These are phyloP conservation scores for Gyromitra esculenta DNA, from an alignment of 2,329 filamentous ascomycete species.

Conservation along the genomic window DNA sequence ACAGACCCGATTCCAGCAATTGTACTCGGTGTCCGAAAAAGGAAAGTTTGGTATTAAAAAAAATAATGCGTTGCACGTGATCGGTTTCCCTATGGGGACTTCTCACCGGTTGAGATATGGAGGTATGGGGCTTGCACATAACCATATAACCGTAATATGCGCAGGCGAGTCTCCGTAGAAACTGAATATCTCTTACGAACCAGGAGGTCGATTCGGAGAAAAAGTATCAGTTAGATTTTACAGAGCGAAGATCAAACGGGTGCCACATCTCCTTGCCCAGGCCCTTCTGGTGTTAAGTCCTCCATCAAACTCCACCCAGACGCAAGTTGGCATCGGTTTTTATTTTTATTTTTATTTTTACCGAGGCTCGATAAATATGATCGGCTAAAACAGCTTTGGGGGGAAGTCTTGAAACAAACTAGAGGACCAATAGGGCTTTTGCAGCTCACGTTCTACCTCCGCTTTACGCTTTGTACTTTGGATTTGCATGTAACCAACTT, in stretches of 20 bases:
- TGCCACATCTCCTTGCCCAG: not conserved
- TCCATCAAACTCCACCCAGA: constrained; percentile 3
- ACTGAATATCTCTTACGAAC: not conserved
- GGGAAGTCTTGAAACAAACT: not conserved
- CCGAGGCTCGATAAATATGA: constrained; percentile 10
- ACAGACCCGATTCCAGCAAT: not conserved
- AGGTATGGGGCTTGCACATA: not conserved
- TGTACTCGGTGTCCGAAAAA: not conserved
- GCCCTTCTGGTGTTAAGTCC: not conserved
- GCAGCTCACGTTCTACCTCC: constrained; percentile 2
- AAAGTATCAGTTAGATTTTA: not conserved
- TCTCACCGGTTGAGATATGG: not conserved
- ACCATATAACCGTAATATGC: constrained; percentile 19
- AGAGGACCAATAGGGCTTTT: constrained; percentile 35
- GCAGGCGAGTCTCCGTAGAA: constrained; percentile 1
- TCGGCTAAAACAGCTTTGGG: constrained; percentile 31
- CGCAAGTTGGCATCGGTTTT: not conserved
- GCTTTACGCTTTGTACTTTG: constrained; percentile 5
- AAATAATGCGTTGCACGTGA: not conserved
- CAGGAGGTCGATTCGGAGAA: constrained; percentile 10
- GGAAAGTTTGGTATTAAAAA: not conserved
- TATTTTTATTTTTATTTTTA: not conserved
- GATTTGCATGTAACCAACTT: not conserved
- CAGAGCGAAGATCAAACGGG: not conserved
- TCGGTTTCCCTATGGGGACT: not conserved